phyloP scores from a whole-genome alignment of 768 basidiomycete genomes.

The Mycena alexandri region DNA sequence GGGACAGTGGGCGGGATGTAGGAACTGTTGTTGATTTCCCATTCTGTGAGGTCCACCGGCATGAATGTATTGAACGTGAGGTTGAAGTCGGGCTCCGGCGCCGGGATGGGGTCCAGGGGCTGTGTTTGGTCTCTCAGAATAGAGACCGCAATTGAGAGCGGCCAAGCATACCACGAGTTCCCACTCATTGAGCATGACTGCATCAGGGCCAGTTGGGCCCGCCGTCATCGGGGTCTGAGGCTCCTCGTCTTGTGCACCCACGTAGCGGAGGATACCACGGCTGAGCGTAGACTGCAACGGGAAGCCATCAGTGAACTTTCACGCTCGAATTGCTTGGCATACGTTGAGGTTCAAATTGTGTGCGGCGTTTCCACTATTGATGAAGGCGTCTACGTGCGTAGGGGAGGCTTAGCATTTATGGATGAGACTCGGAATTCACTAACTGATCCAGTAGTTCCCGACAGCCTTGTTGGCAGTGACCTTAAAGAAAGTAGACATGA shows the following conservation, averaged over 20 bases:
- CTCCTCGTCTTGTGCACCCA: slow-evolving; percentile 48
- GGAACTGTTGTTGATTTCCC: slow-evolving; percentile 50
- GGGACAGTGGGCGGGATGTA: slow-evolving; percentile 31
- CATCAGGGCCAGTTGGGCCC: slow-evolving; percentile 32
- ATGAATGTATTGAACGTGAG: slow-evolving; percentile 43
- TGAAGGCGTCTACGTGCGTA: slow-evolving; percentile 19
- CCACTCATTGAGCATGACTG: slow-evolving; percentile 22
- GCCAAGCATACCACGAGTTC: slow-evolving; percentile 13
- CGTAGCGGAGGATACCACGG: slow-evolving; percentile 54
- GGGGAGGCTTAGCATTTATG: background rate
- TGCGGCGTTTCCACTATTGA: slow-evolving; percentile 47
- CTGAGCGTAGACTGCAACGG: slow-evolving; percentile 33
- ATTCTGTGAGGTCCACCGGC: slow-evolving; percentile 42
- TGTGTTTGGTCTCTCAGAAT: background rate
- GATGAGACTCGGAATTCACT: slow-evolving; percentile 37
- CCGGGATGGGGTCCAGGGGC: slow-evolving; percentile 36
- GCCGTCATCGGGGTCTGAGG: slow-evolving; percentile 46
- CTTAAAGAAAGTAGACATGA: slow-evolving; percentile 30
- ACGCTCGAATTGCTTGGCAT: background rate
- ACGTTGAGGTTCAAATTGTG: slow-evolving; percentile 45
- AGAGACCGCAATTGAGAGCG: background rate
- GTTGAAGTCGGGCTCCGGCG: slow-evolving; percentile 28
- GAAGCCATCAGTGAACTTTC: background rate
- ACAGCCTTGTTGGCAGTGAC: slow-evolving; percentile 57
- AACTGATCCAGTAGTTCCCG: slow-evolving; percentile 62